Base-by-base conservation (phyloP, 495 filamentous ascomycete genomes). In the Geopyxis carbonaria region DNA sequence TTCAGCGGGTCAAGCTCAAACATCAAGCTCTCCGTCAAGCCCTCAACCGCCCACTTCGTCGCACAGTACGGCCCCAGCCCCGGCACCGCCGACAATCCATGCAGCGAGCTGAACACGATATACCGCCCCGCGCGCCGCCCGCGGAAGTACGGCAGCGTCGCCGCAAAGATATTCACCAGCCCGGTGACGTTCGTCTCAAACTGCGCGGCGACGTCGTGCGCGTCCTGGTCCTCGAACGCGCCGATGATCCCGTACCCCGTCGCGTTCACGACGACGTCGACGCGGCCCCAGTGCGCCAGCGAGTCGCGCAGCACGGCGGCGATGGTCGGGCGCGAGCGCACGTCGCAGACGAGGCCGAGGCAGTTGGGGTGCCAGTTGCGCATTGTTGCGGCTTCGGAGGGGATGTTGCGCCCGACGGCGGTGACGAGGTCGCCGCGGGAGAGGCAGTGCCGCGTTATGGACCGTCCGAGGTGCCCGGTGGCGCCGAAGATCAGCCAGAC, bases 151-250 rank as follows among this genome's bases (percentile, higher is more conserved):
- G 84, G 81, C 22, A 94, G 58, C 15, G 75, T 80, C n/a, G 80
- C 61, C 57, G 93, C 82, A 43, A 94, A 78, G 50, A 97, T 95
- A 56, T 94, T 78, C 44, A 94, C 55, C 0, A 83, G 87, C 38
- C 89, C 89, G 59, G 85, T 83, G 62, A 93, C 91, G 57, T 97
- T 97, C 22, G 85, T 94, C 60, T 87, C 80, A 59, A 95, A 94
- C 58, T 95, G 87, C 55, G 87, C 89, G 44, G 83, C 78, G 45
- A 97, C 76, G 48, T 95, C 87, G 57, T 80, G 76, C 50, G 89
- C 82, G 60, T 92, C 83, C 60, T 95, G 89, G 62, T 94, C 89
- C 61, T 97, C 89, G 61, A 84, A 93, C 2, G 87, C 78, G 21
- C 82, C 87, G 47, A 95, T 92, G 23, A 97, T 82, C 34, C 87